Percentiles rank a stretch among this genome's conserved stretches.
These are phyloP conservation scores for Malus domestica DNA, from an alignment of 306 rosid species.

Conservation along the genomic window DNA sequence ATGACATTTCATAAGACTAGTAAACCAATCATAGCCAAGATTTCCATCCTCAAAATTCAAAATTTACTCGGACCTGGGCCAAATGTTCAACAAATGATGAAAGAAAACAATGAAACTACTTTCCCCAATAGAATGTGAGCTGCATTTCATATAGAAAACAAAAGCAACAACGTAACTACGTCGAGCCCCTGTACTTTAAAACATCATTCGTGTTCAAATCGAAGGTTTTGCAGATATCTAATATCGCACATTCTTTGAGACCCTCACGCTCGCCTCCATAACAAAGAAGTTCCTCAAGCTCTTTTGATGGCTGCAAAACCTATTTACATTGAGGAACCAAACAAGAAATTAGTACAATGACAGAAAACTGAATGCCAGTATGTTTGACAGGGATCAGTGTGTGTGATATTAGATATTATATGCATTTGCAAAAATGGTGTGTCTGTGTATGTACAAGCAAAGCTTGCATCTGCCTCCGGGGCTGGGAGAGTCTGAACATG, in stretches of 20 bases:
- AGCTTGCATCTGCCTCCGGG: neutral
- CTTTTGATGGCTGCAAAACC: slow-evolving; percentile 62
- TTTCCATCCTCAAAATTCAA: neutral
- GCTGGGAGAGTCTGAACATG: neutral
- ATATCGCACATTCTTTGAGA: slow-evolving; percentile 40
- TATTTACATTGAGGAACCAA: slow-evolving; percentile 3
- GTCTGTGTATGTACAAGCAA: neutral
- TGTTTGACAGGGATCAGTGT: neutral
- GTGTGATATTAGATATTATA: neutral
- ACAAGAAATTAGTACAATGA: neutral
- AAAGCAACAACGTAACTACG: slow-evolving; percentile 7
- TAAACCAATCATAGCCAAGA: too few relatives aligned
- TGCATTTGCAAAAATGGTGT: neutral
- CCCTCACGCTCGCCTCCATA: slow-evolving; percentile 22
- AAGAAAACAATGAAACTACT: neutral
- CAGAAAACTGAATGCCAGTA: neutral
- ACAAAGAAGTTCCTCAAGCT: slow-evolving; percentile 47
- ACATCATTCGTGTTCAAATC: slow-evolving; percentile 56
- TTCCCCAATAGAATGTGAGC: neutral
- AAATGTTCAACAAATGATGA: neutral
- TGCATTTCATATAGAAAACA: neutral
- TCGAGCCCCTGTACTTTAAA: slow-evolving; percentile 40
- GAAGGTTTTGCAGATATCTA: slow-evolving; percentile 57
- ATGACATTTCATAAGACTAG: too few relatives aligned
- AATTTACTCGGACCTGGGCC: neutral